Base-by-base conservation (phyloP, 306 rosid genomes). In the Carpinus viminea region DNA sequence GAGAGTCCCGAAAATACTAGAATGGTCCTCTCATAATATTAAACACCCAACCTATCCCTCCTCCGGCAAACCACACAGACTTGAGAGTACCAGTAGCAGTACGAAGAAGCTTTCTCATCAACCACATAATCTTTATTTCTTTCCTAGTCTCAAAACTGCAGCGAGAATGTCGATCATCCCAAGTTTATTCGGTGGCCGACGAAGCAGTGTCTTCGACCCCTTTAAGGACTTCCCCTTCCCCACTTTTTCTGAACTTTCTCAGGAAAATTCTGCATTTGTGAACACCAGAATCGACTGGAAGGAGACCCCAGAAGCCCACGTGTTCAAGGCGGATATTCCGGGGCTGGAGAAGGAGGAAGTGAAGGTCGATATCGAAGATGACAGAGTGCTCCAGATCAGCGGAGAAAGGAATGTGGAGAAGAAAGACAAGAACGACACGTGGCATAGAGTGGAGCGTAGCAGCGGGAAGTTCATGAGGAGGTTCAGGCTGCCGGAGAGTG, bases 361-460 rank as follows among this genome's bases (percentile, higher is more conserved):
- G 7, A 78, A 81, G 61, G 85, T 85, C 8, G 80, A 74, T 76
- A 46, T 81, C 1, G 88, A 85, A 36, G 82, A 84, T 0, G 56
- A 76, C 55, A 65, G 79, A n/a, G 81, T 76, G 68, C 74, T 85
- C 6, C 83, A 70, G 46, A 78, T 81, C 8, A 81, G 78, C 38
- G 81, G 74, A 26, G 81, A 85, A 81, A 81, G 81, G 73, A 85
- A 81, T 12, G 36, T 78, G 2, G 80, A 78, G 76, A 78, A 84
- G 57, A 78, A 81, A 18, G 70, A 85, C 46, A 88, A 74, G 72
- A 85, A 54, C 57, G 84, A 86, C 47, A 79, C 52, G 6, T 86
- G 86, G 89, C 85, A 77, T 61, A 48, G 80, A 2, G 77, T 79
- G 7, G 86, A 79, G 80, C 68, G 84, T 0, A 79, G 84, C 53